Evolutionary conservation across 176 grass and related monocot genomes (phyloP), one percentile per base, ranked within the genome.

Genomic region (Ensete glaucum): DNA sequence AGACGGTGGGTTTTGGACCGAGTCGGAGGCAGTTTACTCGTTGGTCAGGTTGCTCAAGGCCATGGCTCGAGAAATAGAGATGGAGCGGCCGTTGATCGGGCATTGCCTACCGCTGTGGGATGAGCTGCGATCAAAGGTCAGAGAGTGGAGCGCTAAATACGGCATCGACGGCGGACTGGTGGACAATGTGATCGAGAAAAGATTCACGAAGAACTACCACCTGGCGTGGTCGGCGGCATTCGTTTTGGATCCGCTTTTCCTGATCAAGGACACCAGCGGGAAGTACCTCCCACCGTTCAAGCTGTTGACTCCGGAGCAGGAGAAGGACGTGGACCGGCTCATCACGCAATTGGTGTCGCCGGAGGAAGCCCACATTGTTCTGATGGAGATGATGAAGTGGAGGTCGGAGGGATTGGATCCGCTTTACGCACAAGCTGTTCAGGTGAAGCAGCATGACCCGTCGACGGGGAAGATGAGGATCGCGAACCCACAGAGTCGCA

Each of bases 381-480:
- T 93, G 27, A 93, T 93, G 94, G 94, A 97, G 78, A 83, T 97
- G 10, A 97, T 97, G 94, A 97, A 97, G 67, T 97, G 94, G 94
- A 84, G 94, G 77, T 80, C 90, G 0, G 94, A 97, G n/a, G 94
- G 94, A 9, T 78, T 97, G 0, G 90, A 97, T 80, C 93, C 93
- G 1, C 21, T 97, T 12, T 97, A 97, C 19, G 94, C 94, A 27
- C 94, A 90, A 77, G 94, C 90, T 0, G 94, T 97, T 16, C 94
- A 97, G 72, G 94, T 93, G 54, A 85, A 89, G 83, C 85, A 97
- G 74, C 90, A 83, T 0, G 94, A 97, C 76, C 94, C 90, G 0
- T 68, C 83, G 11, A 93, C 94, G 9, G 94, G 94, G 56, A 97
- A 97, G 90, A 86, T 93, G 87, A 92, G 67, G 74, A 81, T 93